Conservation (phyloP, 202 grass and related monocot genomes). For the Bolboschoenoplectus hybrid region DNA sequence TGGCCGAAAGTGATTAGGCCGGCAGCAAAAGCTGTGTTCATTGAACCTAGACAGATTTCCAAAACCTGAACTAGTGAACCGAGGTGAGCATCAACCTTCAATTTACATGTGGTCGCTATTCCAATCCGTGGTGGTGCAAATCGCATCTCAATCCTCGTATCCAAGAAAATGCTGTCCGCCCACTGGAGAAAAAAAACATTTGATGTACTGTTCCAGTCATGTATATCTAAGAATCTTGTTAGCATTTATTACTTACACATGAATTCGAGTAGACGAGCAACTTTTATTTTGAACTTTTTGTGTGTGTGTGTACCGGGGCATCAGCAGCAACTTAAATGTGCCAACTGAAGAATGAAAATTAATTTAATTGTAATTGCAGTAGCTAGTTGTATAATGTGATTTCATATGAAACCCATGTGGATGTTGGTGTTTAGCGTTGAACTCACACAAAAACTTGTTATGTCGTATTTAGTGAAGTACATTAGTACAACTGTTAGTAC, state of each 20-base stretch:
- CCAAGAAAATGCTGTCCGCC: background rate
- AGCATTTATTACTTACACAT: background rate
- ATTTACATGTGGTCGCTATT: background rate
- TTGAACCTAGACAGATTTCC: conserved; percentile 14
- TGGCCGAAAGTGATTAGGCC: background rate
- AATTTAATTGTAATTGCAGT: background rate
- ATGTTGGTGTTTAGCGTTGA: background rate
- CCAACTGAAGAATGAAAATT: background rate
- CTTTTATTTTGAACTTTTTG: background rate
- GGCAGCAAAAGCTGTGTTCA: background rate
- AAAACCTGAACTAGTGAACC: background rate
- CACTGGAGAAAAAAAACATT: background rate
- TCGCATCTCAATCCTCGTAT: background rate
- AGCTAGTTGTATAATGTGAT: conserved; percentile 2
- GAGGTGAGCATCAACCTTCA: background rate
- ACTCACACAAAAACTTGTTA: background rate
- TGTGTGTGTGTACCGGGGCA: background rate
- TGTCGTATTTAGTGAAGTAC: background rate
- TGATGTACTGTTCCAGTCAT: background rate
- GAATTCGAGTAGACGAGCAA: background rate
- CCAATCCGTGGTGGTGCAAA: background rate
- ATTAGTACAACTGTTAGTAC: background rate
- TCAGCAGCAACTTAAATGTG: background rate
- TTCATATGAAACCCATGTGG: background rate
- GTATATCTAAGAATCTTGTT: background rate